These are phyloP conservation scores for Stentor roeselii DNA, from an alignment of 73 alveolate species.

Conservation along the genomic window DNA sequence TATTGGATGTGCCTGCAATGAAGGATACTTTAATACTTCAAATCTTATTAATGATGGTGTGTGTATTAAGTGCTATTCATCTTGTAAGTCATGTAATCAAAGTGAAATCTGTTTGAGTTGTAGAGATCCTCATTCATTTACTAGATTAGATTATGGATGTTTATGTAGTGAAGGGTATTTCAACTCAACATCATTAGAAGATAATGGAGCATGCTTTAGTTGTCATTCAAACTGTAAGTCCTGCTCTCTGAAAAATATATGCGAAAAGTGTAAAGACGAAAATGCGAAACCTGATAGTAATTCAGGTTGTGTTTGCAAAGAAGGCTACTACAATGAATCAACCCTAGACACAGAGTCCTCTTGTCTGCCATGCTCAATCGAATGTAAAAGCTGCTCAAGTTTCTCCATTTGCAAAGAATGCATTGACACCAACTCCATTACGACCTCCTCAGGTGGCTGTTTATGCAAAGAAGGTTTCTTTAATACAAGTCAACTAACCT, in stretches of 20 bases:
- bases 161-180: not conserved
- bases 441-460: no score
- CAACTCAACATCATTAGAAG: not conserved
- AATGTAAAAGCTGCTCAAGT: not conserved
- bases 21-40: not conserved
- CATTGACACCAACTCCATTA: no score
- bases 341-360: not conserved
- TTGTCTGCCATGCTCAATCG: not conserved
- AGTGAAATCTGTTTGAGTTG: not conserved
- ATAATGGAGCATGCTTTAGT: not conserved
- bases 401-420: not conserved
- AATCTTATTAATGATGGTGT: not conserved
- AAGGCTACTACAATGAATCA: not conserved
- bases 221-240: not conserved
- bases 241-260: not conserved
- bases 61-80: not conserved
- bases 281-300: not conserved
- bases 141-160: not conserved
- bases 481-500: no score
- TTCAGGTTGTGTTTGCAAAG: not conserved
- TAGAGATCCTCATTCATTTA: not conserved
- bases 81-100: not conserved
- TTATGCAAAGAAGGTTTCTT: no score
- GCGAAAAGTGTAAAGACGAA: not conserved
- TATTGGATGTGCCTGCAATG: not conserved